Percentiles rank a stretch among this genome's conserved stretches.
Evolutionary conservation across 2,329 filamentous ascomycete species (phyloP).

Genomic region (Ophiostoma tasmaniense): DNA sequence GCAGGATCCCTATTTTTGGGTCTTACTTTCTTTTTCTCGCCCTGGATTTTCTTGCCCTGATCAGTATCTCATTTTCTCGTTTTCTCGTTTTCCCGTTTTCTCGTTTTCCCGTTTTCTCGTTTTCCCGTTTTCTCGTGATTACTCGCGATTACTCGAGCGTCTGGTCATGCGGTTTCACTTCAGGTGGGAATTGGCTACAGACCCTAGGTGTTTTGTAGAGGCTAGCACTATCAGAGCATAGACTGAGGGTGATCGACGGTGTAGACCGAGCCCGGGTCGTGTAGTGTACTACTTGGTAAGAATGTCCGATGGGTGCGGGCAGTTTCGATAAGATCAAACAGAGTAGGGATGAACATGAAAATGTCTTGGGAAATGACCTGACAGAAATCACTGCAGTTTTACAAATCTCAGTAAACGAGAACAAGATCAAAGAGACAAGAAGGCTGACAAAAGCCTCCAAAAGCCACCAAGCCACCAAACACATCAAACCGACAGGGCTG

Average conservation of each 20-base stretch:
- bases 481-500: background rate
- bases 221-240: background rate
- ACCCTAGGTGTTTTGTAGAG: background rate
- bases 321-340: too few relatives aligned
- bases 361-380: too few relatives aligned
- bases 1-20: too few relatives aligned
- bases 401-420: background rate
- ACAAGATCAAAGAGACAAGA: background rate
- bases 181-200: background rate
- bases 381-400: too few relatives aligned
- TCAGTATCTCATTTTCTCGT: too few relatives aligned
- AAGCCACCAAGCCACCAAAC: background rate
- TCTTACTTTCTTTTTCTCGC: background rate
- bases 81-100: too few relatives aligned
- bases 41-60: too few relatives aligned
- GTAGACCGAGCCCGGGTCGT: background rate
- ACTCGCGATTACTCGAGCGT: background rate
- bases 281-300: background rate
- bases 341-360: too few relatives aligned
- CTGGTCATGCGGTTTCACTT: slow-evolving; percentile 4
- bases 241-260: background rate
- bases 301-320: background rate
- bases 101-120: too few relatives aligned
- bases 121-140: background rate
- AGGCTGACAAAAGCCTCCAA: background rate